Percentiles rank a stretch among this genome's conserved stretches.
These are phyloP conservation scores for Apiospora marii DNA, from an alignment of 2,329 filamentous ascomycete genomes.

Conservation along the genomic window DNA sequence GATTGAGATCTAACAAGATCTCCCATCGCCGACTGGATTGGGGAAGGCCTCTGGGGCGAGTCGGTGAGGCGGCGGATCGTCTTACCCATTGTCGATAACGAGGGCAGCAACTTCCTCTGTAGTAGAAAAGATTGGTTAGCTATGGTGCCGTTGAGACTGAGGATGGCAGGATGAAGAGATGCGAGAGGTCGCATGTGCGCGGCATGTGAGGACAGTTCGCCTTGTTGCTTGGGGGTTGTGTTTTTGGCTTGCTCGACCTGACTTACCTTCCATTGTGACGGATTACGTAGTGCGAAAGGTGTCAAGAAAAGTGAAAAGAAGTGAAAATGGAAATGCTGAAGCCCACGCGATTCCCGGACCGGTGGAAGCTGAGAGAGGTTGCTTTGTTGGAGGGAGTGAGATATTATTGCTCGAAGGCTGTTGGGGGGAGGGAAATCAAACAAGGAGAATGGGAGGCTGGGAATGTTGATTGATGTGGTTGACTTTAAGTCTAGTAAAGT, in stretches of 20 bases:
- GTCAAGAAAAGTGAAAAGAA: slow-evolving; percentile 37
- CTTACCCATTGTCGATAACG: slow-evolving; percentile 99
- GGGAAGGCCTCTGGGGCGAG: slow-evolving; percentile 30
- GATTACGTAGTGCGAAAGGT: slow-evolving; percentile 51
- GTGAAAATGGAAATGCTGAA: slow-evolving; percentile 38
- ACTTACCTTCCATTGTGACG: slow-evolving; percentile 71
- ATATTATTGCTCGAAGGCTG: slow-evolving; percentile 40
- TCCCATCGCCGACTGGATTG: background rate
- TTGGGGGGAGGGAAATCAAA: slow-evolving; percentile 42
- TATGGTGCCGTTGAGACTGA: background rate
- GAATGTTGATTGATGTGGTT: slow-evolving; percentile 35
- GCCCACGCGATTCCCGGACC: slow-evolving; percentile 47
- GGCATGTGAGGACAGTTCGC: slow-evolving; percentile 35
- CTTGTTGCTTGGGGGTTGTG: background rate
- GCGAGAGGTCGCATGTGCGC: slow-evolving; percentile 32
- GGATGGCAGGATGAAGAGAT: background rate
- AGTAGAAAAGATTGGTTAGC: slow-evolving; percentile 55
- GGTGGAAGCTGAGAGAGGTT: slow-evolving; percentile 41
- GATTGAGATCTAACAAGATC: slow-evolving; percentile 4
- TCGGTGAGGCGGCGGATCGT: slow-evolving; percentile 51
- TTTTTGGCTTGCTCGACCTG: slow-evolving; percentile 37
- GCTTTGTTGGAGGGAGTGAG: slow-evolving; percentile 29
- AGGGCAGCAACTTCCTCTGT: slow-evolving; percentile 99
- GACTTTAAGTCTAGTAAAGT: slow-evolving; percentile 42
- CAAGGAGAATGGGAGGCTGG: slow-evolving; percentile 46